phyloP scores from a whole-genome alignment of 768 basidiomycete genomes.

The Boletus reticulatus region DNA sequence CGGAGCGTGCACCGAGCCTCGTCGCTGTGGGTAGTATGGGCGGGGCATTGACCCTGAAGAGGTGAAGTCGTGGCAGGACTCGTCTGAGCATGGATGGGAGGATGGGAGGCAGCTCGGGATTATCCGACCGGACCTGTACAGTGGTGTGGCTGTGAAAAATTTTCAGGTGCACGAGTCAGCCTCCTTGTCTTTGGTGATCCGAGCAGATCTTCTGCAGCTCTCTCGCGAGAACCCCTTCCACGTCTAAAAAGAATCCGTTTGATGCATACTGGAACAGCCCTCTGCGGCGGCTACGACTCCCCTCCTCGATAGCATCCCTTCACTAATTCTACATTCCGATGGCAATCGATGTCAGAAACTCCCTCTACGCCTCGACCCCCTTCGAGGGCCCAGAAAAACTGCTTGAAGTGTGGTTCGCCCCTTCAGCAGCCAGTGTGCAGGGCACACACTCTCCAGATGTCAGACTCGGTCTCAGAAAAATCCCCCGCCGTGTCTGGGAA shows the following conservation, averaged over 20 bases:
- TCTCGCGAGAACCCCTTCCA: constrained; percentile 12
- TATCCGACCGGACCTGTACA: constrained; percentile 21
- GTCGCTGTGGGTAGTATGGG: constrained; percentile 50
- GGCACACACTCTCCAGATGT: constrained; percentile 39
- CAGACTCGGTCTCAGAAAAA: constrained; percentile 71
- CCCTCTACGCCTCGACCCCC: constrained; percentile 42
- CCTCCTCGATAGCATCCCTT: constrained; percentile 48
- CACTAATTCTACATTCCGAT: constrained; percentile 22
- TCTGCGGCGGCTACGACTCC: constrained; percentile 35
- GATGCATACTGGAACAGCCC: constrained; percentile 46
- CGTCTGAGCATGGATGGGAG: constrained; percentile 33
- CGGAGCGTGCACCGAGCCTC: constrained; percentile 31
- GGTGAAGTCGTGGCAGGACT: constrained; percentile 44
- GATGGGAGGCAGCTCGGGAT: constrained; percentile 1
- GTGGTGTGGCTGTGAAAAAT: constrained; percentile 22
- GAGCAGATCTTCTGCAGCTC: constrained; percentile 14
- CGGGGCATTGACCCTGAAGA: constrained; percentile 45
- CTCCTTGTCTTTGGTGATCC: constrained; percentile 16
- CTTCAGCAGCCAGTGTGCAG: constrained; percentile 61
- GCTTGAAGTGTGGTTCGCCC: constrained; percentile 96
- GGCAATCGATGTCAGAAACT: constrained; percentile 21
- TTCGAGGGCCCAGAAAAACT: constrained; percentile 96
- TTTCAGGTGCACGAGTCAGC: constrained; percentile 1
- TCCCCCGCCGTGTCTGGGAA: constrained; percentile 83
- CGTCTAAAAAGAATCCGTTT: constrained; percentile 24